Conservation (phyloP, 495 filamentous ascomycete species). For the Beverwykella pulmonaria region DNA sequence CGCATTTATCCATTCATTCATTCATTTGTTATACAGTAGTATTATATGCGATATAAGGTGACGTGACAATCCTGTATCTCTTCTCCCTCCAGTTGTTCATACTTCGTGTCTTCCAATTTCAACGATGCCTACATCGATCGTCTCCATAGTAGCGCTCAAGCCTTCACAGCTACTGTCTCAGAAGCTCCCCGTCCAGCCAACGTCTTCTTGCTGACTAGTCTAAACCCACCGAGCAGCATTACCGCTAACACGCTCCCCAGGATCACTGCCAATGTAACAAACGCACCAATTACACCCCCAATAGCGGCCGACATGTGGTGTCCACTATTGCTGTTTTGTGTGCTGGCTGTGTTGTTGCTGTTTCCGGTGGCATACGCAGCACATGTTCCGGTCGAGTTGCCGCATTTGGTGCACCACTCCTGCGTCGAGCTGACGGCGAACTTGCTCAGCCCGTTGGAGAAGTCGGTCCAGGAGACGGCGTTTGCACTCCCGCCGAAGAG, state of each 20-base stretch:
- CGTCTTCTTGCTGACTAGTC: slow-evolving; percentile 45
- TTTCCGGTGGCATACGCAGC: slow-evolving; percentile 43
- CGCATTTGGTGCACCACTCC: slow-evolving; percentile 72
- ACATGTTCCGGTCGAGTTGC: slow-evolving; percentile 64
- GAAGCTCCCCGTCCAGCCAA: slow-evolving; percentile 16
- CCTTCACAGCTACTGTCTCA: neutral
- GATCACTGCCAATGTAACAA: slow-evolving; percentile 62
- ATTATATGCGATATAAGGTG: too few relatives aligned
- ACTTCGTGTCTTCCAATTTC: too few relatives aligned
- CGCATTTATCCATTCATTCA: too few relatives aligned
- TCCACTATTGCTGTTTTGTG: slow-evolving; percentile 14
- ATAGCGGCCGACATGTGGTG: slow-evolving; percentile 48
- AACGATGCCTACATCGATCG: too few relatives aligned
- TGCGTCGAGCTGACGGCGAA: slow-evolving; percentile 61
- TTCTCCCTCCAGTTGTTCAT: too few relatives aligned
- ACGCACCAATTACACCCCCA: slow-evolving; percentile 63
- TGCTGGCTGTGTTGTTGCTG: neutral
- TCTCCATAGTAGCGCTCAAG: neutral
- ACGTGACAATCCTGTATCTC: too few relatives aligned
- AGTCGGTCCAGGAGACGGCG: slow-evolving; percentile 64
- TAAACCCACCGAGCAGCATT: slow-evolving; percentile 50
- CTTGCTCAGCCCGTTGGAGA: slow-evolving; percentile 59
- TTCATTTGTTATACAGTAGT: too few relatives aligned
- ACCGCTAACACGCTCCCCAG: slow-evolving; percentile 53
- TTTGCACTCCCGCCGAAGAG: slow-evolving; percentile 62